A percentile compares a stretch with the other conserved stretches of the same genome.
Evolutionary conservation across 2,329 filamentous ascomycete species (phyloP).

Genomic region (Talaromyces rugulosus): DNA sequence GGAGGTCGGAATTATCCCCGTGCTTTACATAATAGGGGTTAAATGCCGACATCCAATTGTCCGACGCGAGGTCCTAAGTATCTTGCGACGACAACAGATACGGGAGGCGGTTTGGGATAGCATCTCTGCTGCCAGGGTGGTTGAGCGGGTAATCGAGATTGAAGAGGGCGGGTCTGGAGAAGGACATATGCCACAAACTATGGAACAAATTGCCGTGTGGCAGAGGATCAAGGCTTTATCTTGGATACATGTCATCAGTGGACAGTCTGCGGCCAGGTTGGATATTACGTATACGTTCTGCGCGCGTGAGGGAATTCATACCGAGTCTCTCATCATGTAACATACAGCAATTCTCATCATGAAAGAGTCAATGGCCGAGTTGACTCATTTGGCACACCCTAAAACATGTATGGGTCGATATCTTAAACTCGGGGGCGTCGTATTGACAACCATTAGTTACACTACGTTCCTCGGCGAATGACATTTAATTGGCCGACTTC

Average conservation of each 20-base stretch:
- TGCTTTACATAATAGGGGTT: conserved; percentile 31
- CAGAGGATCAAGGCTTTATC: conserved; percentile 28
- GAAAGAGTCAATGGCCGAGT: too few species aligned
- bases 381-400: too few species aligned
- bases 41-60: conserved; percentile 34
- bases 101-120: conserved; percentile 36
- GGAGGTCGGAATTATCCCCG: conserved; percentile 29
- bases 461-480: too few species aligned
- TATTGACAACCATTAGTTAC: too few species aligned
- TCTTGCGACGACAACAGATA: conserved; percentile 7
- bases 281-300: conserved; percentile 32
- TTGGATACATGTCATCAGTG: conserved; percentile 15
- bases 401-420: too few species aligned
- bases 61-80: conserved; percentile 26
- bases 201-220: conserved; percentile 24
- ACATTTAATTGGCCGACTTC: too few species aligned
- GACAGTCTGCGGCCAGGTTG: conserved; percentile 19
- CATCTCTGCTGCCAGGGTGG: conserved; percentile 21
- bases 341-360: not conserved
- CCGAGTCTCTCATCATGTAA: not conserved
- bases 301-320: conserved; percentile 15
- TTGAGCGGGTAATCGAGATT: conserved; percentile 34
- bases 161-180: conserved; percentile 25
- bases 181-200: conserved; percentile 15
- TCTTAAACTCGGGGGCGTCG: too few species aligned